Evolutionary conservation across 1,284 basidiomycete species (phyloP).

Genomic region (Paramarasmius palmivorus): DNA sequence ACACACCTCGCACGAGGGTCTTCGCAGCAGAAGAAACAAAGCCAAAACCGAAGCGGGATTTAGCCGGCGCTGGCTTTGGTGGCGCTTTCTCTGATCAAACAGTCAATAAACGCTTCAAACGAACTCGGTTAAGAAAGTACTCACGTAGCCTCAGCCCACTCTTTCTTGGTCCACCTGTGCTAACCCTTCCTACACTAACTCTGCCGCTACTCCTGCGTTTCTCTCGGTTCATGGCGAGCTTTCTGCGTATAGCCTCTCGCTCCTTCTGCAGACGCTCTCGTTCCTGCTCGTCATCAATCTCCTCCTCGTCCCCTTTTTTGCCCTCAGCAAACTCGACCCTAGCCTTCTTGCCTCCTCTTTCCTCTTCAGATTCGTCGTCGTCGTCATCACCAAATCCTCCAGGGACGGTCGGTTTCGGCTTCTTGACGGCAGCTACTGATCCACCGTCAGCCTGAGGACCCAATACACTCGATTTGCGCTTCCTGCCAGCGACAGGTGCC

Average conservation of each 20-base stretch:
- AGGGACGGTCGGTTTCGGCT: slow-evolving; percentile 50
- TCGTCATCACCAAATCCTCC: slow-evolving; percentile 57
- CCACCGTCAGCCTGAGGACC: slow-evolving; percentile 17
- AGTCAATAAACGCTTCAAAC: slow-evolving; percentile 5
- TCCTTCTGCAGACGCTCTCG: slow-evolving; percentile 41
- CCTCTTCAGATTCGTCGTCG: slow-evolving; percentile 41
- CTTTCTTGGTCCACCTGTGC: slow-evolving; percentile 20
- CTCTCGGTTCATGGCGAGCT: slow-evolving; percentile 62
- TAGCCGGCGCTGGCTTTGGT: slow-evolving; percentile 30
- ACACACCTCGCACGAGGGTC: slow-evolving; percentile 55
- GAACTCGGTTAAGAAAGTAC: slow-evolving; percentile 21
- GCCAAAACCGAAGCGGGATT: slow-evolving; percentile 54
- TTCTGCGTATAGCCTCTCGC: slow-evolving; percentile 56
- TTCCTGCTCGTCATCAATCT: slow-evolving; percentile 37
- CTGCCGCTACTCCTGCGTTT: slow-evolving; percentile 65
- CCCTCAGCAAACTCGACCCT: slow-evolving; percentile 15
- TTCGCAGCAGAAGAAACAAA: slow-evolving; percentile 62
- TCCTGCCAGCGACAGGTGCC: slow-evolving; percentile 44
- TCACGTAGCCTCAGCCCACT: slow-evolving; percentile 28
- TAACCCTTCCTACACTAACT: slow-evolving; percentile 37
- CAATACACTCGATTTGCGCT: slow-evolving; percentile 44
- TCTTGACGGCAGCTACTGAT: slow-evolving; percentile 20
- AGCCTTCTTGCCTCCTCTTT: slow-evolving; percentile 20
- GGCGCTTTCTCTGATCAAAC: slow-evolving; percentile 7
- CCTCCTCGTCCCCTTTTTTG: slow-evolving; percentile 27